Conservation (phyloP, 1,139 yeast genomes). For the Entelexis sorbosivorans region DNA sequence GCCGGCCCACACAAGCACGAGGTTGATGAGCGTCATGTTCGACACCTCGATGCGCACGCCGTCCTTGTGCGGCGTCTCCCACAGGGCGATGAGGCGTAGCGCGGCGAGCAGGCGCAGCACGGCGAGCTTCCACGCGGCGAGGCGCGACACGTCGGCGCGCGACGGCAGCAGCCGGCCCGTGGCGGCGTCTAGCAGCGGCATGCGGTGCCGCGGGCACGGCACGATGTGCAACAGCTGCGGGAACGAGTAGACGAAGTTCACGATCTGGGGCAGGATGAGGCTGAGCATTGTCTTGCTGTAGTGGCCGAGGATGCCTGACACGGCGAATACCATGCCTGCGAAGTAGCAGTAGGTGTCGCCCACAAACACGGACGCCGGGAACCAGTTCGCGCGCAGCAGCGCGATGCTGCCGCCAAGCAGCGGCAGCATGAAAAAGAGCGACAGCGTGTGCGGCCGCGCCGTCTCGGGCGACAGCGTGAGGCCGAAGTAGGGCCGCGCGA, state of each 20-base stretch:
- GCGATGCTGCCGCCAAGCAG: constrained; percentile 78
- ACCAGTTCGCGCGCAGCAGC: constrained; percentile 70
- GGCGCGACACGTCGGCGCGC: constrained; percentile 35
- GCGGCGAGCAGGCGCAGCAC: constrained; percentile 33
- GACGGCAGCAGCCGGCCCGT: constrained; percentile 77
- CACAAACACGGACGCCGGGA: constrained; percentile 85
- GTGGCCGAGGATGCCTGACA: constrained; percentile 91
- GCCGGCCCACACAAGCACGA: constrained; percentile 74
- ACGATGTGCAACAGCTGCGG: constrained; percentile 81
- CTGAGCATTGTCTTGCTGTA: constrained; percentile 83
- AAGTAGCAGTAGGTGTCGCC: constrained; percentile 98
- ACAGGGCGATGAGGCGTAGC: constrained; percentile 44
- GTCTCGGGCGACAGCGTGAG: constrained; percentile 36
- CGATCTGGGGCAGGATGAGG: constrained; percentile 79
- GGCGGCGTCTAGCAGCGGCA: constrained; percentile 60
- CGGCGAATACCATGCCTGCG: constrained; percentile 97
- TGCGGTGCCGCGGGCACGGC: constrained; percentile 91
- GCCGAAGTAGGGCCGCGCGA: constrained; percentile 26
- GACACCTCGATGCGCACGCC: constrained; percentile 42
- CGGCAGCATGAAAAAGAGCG: constrained; percentile 70
- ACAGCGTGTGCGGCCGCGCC: constrained; percentile 68
- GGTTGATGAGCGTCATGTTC: constrained; percentile 78
- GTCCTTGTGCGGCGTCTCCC: constrained; percentile 17
- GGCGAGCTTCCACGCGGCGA: constrained; percentile 29
- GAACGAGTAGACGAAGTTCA: constrained; percentile 75